These are phyloP conservation scores for Corchorus capsularis DNA, from an alignment of 345 rosid genomes.

Conservation along the genomic window DNA sequence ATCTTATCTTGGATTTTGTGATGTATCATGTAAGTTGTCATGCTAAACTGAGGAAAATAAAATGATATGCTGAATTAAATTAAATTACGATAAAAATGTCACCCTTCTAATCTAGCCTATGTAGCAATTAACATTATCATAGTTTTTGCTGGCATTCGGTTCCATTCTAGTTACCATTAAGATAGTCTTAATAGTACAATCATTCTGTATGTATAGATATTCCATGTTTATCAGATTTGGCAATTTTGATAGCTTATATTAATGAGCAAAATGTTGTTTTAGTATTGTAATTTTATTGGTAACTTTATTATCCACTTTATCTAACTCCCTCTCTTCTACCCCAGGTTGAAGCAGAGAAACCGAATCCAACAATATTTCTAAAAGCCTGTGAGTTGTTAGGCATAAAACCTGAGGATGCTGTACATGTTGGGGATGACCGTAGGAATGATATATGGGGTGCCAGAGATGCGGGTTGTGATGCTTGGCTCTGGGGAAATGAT, in stretches of 20 bases:
- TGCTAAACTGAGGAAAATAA: background rate
- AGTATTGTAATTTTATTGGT: background rate
- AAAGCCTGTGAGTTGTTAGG: conserved; percentile 91
- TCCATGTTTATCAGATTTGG: background rate
- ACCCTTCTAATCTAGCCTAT: background rate
- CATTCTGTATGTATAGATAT: background rate
- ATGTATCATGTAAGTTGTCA: background rate
- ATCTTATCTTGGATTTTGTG: background rate
- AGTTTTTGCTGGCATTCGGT: background rate
- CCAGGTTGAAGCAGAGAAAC: conserved; percentile 97
- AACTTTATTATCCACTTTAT: conserved; percentile 14
- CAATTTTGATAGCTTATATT: background rate
- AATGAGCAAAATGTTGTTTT: background rate
- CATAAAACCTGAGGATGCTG: conserved; percentile 90
- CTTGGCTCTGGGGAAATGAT: conserved; percentile 99
- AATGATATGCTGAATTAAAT: background rate
- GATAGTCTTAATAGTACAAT: background rate
- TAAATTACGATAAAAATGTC: background rate
- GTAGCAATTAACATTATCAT: background rate
- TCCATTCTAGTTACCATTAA: background rate
- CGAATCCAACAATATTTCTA: conserved; percentile 90
- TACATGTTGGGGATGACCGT: conserved; percentile 98
- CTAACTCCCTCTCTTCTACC: background rate
- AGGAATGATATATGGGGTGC: conserved; percentile 99
- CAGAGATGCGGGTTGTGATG: conserved; percentile 97